Percentiles rank a stretch among this genome's conserved stretches.
Evolutionary conservation across 208 protist genomes (phyloP).

Genomic region (Giardia muris): DNA sequence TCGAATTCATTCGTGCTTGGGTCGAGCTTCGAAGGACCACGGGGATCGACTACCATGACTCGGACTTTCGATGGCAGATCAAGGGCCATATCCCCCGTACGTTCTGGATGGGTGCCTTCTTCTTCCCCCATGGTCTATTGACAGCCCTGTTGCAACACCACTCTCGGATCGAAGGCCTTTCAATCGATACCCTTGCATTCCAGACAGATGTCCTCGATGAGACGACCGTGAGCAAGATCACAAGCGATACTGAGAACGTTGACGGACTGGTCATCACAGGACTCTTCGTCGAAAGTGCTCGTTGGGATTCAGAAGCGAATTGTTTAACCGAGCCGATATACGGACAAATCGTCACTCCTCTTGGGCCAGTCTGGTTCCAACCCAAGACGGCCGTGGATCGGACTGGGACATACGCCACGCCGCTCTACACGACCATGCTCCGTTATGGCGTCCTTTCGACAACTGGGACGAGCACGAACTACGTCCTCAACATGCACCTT

Average conservation of each 20-base stretch:
- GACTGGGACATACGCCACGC: conserved; percentile 64
- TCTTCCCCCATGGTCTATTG: conserved; percentile 92
- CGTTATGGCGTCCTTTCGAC: conserved; percentile 76
- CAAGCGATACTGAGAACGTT: conserved; percentile 46
- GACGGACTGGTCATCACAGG: conserved; percentile 78
- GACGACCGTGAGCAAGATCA: conserved; percentile 38
- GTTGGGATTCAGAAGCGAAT: conserved; percentile 59
- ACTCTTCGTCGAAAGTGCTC: conserved; percentile 74
- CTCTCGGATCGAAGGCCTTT: conserved; percentile 64
- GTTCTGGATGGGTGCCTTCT: conserved; percentile 87
- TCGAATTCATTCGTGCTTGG: conserved; percentile 75
- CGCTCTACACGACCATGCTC: conserved; percentile 79
- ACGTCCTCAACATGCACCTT: conserved; percentile 77
- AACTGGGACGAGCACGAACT: conserved; percentile 82
- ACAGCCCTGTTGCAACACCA: conserved; percentile 86
- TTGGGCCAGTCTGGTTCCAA: conserved; percentile 71
- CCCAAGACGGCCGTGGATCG: conserved; percentile 50
- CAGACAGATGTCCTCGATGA: conserved; percentile 59
- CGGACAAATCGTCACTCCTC: conserved; percentile 70
- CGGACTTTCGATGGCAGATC: conserved; percentile 35
- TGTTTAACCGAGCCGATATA: conserved; percentile 66
- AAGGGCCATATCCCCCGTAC: conserved; percentile 65
- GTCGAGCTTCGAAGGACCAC: conserved; percentile 30
- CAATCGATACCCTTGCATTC: conserved; percentile 81
- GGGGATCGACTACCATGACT: background rate